A percentile compares a stretch with the other conserved stretches of the same genome.
Evolutionary conservation across 371 early-diverging fungal genomes (phyloP).

Genomic region (Vittaforma corneae): DNA sequence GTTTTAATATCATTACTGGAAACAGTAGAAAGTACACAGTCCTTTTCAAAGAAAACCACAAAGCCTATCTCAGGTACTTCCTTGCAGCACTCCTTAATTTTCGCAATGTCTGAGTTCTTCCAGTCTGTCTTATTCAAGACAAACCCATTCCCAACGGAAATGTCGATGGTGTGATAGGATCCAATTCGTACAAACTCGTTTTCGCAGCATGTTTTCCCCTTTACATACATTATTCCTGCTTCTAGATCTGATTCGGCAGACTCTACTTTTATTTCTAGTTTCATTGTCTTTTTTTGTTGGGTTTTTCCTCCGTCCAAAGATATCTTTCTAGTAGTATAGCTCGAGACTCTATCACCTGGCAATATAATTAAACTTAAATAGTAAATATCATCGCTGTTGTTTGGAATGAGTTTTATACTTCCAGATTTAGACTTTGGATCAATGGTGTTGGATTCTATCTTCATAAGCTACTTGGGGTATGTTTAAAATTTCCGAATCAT

Average conservation of each 20-base stretch:
- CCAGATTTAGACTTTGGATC: slow-evolving; percentile 30
- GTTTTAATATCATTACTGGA: slow-evolving; percentile 31
- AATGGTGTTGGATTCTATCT: slow-evolving; percentile 28
- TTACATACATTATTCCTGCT: slow-evolving; percentile 48
- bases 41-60: slow-evolving; percentile 50
- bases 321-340: slow-evolving; percentile 49
- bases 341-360: slow-evolving; percentile 45
- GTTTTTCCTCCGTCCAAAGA: slow-evolving; percentile 42
- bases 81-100: slow-evolving; percentile 38
- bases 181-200: slow-evolving; percentile 55
- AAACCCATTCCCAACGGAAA: slow-evolving; percentile 49
- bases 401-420: slow-evolving; percentile 34
- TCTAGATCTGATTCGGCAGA: slow-evolving; percentile 45
- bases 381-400: slow-evolving; percentile 57
- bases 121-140: slow-evolving; percentile 43
- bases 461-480: slow-evolving; percentile 25
- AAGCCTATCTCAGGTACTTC: slow-evolving; percentile 46
- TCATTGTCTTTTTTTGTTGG: slow-evolving; percentile 41
- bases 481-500: too few relatives aligned
- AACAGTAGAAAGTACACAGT: slow-evolving; percentile 38
- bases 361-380: slow-evolving; percentile 44
- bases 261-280: slow-evolving; percentile 52
- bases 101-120: slow-evolving; percentile 17
- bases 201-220: slow-evolving; percentile 51
- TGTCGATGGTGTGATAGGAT: slow-evolving; percentile 54